phyloP scores from a whole-genome alignment of 257 asterid species.

The Paulownia fortunei region DNA sequence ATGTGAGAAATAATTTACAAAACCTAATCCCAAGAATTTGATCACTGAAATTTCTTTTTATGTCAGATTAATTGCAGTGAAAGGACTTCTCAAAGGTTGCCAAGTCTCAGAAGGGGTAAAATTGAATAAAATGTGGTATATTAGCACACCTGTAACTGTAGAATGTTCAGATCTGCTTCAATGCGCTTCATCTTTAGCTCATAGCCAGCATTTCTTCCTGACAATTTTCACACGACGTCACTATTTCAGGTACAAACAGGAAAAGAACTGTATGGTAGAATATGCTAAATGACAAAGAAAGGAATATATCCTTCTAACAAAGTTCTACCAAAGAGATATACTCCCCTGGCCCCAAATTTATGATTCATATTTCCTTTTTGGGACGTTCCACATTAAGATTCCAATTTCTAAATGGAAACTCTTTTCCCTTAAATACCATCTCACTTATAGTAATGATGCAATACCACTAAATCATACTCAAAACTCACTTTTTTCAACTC shows the following conservation, averaged over 20 bases:
- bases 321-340: not conserved
- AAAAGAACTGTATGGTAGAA: constrained; percentile 23
- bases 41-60: not conserved
- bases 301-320: not conserved
- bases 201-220: constrained; percentile 68
- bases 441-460: not conserved
- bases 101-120: constrained; percentile 1
- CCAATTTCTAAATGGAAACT: not conserved
- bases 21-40: not conserved
- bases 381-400: not conserved
- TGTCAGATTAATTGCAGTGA: not conserved
- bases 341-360: not conserved
- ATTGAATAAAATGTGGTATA: not conserved
- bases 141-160: constrained; percentile 73
- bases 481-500: not conserved
- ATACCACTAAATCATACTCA: not conserved
- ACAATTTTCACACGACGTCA: constrained; percentile 27
- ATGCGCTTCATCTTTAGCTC: constrained; percentile 77
- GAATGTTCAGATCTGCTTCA: constrained; percentile 83
- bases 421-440: no score
- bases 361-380: not conserved
- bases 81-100: not conserved
- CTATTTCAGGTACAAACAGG: constrained; percentile 28
- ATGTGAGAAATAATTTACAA: not conserved
- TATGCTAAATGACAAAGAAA: constrained; percentile 18